Evolutionary conservation across 1,284 basidiomycete species (phyloP).

Genomic region (Mycena sp.): DNA sequence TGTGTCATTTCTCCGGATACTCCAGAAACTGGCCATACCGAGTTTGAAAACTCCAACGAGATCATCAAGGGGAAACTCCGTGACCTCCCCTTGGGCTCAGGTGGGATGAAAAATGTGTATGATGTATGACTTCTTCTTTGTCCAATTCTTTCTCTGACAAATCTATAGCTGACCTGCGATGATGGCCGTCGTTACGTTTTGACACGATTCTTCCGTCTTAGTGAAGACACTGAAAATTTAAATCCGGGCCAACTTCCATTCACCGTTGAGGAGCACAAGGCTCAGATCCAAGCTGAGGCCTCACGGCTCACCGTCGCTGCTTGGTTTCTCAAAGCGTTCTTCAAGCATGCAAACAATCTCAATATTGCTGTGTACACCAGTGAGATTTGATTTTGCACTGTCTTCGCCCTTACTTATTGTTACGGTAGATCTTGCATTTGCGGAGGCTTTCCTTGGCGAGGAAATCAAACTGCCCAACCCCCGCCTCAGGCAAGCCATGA

Average conservation of each 20-base stretch:
- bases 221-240: neutral
- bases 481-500: conserved; percentile 11
- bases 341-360: neutral
- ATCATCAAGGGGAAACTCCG: neutral
- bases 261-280: neutral
- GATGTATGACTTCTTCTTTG: neutral
- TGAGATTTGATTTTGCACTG: neutral
- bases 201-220: conserved; percentile 6
- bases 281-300: neutral
- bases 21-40: neutral
- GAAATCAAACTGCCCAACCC: neutral
- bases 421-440: conserved; percentile 5
- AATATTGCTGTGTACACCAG: neutral
- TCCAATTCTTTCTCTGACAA: neutral
- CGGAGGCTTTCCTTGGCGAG: neutral
- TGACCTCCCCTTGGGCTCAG: neutral
- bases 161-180: neutral
- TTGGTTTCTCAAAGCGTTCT: conserved; percentile 1
- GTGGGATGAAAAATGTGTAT: conserved; percentile 10
- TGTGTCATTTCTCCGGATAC: neutral
- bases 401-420: neutral
- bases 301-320: neutral
- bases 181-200: neutral
- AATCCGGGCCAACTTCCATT: neutral
- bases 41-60: neutral